phyloP scores from a whole-genome alignment of 2,329 filamentous ascomycete species.

The Teratosphaeria viscida region DNA sequence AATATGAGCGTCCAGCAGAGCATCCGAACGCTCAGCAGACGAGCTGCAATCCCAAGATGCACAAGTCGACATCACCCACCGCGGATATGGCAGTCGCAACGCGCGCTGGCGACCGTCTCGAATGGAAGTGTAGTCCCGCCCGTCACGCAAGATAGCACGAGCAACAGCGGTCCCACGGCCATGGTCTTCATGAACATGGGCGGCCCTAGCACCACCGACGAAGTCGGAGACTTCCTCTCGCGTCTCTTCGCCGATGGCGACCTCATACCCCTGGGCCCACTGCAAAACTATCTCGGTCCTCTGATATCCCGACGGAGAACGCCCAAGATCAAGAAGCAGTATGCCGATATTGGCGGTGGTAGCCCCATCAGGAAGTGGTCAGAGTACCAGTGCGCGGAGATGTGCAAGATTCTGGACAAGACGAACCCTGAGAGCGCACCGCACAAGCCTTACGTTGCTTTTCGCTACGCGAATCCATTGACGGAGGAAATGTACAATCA shows the following conservation, averaged over 20 bases:
- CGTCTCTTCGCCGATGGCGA: conserved; percentile 91
- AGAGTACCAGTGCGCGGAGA: conserved; percentile 83
- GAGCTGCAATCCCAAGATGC: conserved; percentile 12
- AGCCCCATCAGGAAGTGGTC: conserved; percentile 98
- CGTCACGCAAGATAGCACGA: conserved; percentile 65
- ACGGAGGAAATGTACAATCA: conserved; percentile 88
- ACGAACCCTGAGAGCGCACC: conserved; percentile 88
- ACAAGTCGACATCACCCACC: conserved; percentile 18
- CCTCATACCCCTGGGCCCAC: conserved; percentile 83
- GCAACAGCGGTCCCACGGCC: conserved; percentile 72
- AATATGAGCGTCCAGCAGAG: conserved; percentile 20
- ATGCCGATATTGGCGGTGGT: conserved; percentile 89
- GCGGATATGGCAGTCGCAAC: conserved; percentile 18
- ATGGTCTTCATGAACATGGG: conserved; percentile 99
- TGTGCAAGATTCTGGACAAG: conserved; percentile 93
- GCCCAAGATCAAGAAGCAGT: conserved; percentile 94
- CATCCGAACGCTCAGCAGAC: conserved; percentile 19
- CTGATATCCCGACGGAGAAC: conserved; percentile 78
- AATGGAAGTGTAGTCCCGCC: conserved; percentile 48
- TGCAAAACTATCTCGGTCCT: conserved; percentile 84
- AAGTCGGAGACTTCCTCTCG: conserved; percentile 83
- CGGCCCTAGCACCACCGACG: conserved; percentile 74
- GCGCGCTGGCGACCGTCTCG: conserved; percentile 39
- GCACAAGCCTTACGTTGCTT: conserved; percentile 95
- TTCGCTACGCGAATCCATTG: conserved; percentile 85